Evolutionary conservation across 2,329 filamentous ascomycete species (phyloP), one percentile per base, ranked within the genome.

Genomic region (Juglanconis oblonga): DNA sequence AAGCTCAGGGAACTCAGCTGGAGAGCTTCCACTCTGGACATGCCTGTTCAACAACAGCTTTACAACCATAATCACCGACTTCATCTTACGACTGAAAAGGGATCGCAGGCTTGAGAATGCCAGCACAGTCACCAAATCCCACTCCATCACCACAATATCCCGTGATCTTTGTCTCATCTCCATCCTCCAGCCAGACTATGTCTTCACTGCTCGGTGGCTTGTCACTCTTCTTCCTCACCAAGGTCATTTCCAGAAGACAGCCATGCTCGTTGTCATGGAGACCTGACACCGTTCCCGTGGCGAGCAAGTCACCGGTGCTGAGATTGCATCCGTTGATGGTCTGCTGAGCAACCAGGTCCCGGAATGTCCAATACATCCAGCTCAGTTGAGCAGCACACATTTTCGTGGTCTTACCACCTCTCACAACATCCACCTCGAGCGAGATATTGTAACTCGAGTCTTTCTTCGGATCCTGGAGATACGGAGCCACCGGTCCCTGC

Each of bases 111-210:
- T 33, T 52, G 4, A 62, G 44, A n/a, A 58, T 42, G n/a, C 76
- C 76, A 1, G 65, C 52, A 38, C 73, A 75, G 7, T 76, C 73
- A 0, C 74, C 74, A 58, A 76, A 76, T 0, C 74, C 74, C 57
- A 77, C 82, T 13, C 73, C 72, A 66, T 38, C 77, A 74, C 59
- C 76, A 70, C 7, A 71, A 67, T 47, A 77, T 73, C 67, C 79
- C 66, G 32, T 74, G 67, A 76, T 68, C 17, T 71, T 65, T 42
- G 76, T 67, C n/a, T 67, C 68, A 59, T 78, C 77, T 0, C 75
- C 76, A 59, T 79, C 77, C 45, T 74, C 66, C 3, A 79, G 65
- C 57, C 70, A 78, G 0, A 65, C 66, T 14, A 72, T 70, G 57
- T 70, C 67, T 24, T 67, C 66, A 4, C 74, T 75, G 13, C 72